Base-by-base conservation (phyloP, 192 early-diverging fungal genomes). In the Coemansia sp. region DNA sequence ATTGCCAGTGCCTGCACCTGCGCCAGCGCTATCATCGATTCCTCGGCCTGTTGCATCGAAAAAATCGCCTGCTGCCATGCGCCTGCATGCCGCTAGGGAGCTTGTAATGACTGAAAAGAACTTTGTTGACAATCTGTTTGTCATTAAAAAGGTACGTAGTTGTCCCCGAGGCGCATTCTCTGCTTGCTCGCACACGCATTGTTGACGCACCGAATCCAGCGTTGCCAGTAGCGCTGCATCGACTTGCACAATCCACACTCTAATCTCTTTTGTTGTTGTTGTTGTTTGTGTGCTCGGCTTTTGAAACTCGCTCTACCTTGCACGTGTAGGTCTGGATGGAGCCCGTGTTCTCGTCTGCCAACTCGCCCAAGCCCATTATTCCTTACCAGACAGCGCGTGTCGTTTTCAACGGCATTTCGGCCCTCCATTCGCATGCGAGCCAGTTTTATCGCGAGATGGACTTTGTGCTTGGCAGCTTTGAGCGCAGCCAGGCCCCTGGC, bases 41-140 rank as follows among this genome's bases (percentile, higher is more conserved):
- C 48, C 17, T 11, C 1, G 38, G 25, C 51, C 30, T 6, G 34
- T 30, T 28, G 20, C 30, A 7, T 34, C 30, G 30, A 69, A 63
- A 36, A 69, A 56, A 51, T 69, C 78, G 22, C 78, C 78, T 31
- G 73, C 73, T 1, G 78, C 69, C 6, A 81, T 81, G 78, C 78
- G 78, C 38, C 55, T 76, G 30, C 78, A 81, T 38, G 73, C 78
- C 7, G 69, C 70, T 8, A 69, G 78, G 40, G 78, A 81, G 63
- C 70, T 81, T 40, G 78, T 81, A 36, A 81, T 75, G 69, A 81
- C 78, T 3, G 78, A 81, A 45, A 81, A 81, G 51, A 81, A 81
- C 70, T 81, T 81, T 69, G 78, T 81, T 16, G 78, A 81, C 73
- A 75, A 81, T 50, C 51, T 81, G 54, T 81, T 81, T 69, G 73